These are phyloP conservation scores for Eimeria maxima DNA, from an alignment of 169 alveolate genomes.

Conservation along the genomic window DNA sequence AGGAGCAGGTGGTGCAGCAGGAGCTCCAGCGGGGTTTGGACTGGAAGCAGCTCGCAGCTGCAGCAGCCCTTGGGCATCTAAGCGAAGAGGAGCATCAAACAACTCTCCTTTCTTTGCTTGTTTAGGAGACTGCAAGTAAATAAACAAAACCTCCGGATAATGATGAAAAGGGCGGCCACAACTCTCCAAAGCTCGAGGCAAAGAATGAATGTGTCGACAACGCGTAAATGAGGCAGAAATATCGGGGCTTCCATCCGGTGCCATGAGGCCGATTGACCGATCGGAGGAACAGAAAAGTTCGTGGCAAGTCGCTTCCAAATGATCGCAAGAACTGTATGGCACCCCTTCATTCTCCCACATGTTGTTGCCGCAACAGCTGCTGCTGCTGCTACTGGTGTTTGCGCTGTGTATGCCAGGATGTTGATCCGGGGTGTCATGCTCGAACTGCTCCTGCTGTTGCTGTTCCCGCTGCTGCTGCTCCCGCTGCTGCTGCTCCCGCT, in stretches of 20 bases:
- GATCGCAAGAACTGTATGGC: constrained; percentile 74
- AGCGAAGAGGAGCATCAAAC: constrained; percentile 93
- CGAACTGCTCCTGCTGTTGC: not conserved
- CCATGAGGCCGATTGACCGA: constrained; percentile 70
- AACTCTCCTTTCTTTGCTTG: constrained; percentile 94
- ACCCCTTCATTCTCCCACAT: too few species aligned
- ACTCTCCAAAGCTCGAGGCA: constrained; percentile 91
- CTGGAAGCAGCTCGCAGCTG: constrained; percentile 38
- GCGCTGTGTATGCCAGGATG: not conserved
- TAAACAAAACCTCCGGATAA: constrained; percentile 93
- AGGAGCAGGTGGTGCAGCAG: not conserved
- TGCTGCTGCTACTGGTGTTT: constrained; percentile 29
- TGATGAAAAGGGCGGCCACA: constrained; percentile 89
- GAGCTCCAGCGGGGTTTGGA: constrained; percentile 5
- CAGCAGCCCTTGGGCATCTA: constrained; percentile 90
- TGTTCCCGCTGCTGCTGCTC: not conserved
- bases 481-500: constrained; percentile 13
- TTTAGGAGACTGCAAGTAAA: constrained; percentile 91
- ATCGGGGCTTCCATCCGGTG: constrained; percentile 83
- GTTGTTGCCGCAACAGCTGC: not conserved
- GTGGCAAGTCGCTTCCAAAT: constrained; percentile 80
- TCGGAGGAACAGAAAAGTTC: constrained; percentile 80
- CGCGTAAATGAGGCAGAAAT: constrained; percentile 84
- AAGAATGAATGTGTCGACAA: constrained; percentile 85
- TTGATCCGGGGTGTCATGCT: not conserved